Conservation (phyloP, 306 rosid genomes). For the Glycine soja region DNA sequence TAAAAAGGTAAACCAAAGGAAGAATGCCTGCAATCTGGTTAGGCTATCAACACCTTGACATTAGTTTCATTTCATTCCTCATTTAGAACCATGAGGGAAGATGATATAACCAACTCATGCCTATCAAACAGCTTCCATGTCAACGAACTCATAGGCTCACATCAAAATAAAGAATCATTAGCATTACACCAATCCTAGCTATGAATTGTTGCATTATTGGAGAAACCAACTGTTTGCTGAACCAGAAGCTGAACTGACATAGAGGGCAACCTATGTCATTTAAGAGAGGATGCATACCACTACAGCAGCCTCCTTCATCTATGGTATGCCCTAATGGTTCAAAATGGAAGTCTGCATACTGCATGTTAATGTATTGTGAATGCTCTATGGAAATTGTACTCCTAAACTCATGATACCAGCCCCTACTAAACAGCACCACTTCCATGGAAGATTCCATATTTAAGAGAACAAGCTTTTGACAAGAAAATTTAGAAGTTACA, state of each 20-base stretch:
- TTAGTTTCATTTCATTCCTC: constrained; percentile 42
- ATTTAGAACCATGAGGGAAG: constrained; percentile 33
- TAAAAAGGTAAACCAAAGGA: constrained; percentile 38
- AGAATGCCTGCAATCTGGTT: constrained; percentile 41
- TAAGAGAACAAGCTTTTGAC: constrained; percentile 34
- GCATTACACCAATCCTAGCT: constrained; percentile 41
- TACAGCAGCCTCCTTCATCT: constrained; percentile 48
- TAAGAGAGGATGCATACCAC: constrained; percentile 38
- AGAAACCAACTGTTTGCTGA: constrained; percentile 44
- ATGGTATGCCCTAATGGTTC: constrained; percentile 45
- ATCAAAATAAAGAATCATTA: constrained; percentile 38
- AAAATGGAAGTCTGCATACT: constrained; percentile 48
- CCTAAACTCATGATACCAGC: constrained; percentile 46
- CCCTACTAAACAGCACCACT: constrained; percentile 45
- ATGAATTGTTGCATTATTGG: constrained; percentile 42
- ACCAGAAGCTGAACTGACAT: constrained; percentile 46
- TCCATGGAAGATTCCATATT: constrained; percentile 41
- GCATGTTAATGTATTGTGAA: constrained; percentile 43
- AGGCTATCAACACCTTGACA: constrained; percentile 44
- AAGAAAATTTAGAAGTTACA: constrained; percentile 29
- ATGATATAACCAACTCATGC: constrained; percentile 40
- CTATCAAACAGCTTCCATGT: constrained; percentile 43
- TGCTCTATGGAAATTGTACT: constrained; percentile 32
- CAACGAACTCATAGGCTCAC: constrained; percentile 37
- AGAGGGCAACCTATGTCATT: constrained; percentile 37